Base-by-base conservation (phyloP, 2,329 filamentous ascomycete species). In the Hypoxylon sp. region DNA sequence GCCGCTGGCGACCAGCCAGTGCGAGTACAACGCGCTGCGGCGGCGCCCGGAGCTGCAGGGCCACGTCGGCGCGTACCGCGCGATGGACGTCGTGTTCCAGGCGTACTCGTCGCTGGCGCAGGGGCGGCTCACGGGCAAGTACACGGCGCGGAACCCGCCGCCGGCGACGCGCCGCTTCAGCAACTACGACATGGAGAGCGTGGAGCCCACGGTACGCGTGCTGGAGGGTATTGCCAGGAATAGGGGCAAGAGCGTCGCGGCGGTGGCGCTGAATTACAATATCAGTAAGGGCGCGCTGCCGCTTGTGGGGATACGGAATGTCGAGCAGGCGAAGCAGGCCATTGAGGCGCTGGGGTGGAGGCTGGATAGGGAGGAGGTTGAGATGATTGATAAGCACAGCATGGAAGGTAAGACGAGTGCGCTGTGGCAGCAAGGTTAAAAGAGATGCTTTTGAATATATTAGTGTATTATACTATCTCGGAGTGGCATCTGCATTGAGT, bases 301-400 rank as follows among this genome's bases (percentile, higher is more conserved):
- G 26, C 24, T 49, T 3, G 46, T 49, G n/a, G 46, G 46, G 4
- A 33, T 49, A 26, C 18, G 46, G n/a, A 49, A 26, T 6, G 24
- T 26, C 3, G 24, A 26, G 24, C 24, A 26, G 28, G 46, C 14
- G 8, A 33, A 11, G n/a, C 28, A 49, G 16, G 46, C 46, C 12
- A n/a, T 49, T 5, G 46, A 49, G 46, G 46, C 46, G 5, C n/a
- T 49, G 12, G 46, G 46, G 46, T 49, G 46, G 46, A 28, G 46
- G 46, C 16, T 49, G 28, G 28, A 32, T 32, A 8, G 28, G 28
- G 7, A 9, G 28, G 28, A 32, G 28, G 28, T 32, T 32, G 6
- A 32, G 28, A 8, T 4, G 28, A 32, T 32, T 32, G 28, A 32
- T 32, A 32, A 11, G 7, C 7, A 8, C 11, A 32, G 28, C 7